Evolutionary conservation across 441 rosid species (phyloP).

Genomic region (Gossypium schwendimanii): DNA sequence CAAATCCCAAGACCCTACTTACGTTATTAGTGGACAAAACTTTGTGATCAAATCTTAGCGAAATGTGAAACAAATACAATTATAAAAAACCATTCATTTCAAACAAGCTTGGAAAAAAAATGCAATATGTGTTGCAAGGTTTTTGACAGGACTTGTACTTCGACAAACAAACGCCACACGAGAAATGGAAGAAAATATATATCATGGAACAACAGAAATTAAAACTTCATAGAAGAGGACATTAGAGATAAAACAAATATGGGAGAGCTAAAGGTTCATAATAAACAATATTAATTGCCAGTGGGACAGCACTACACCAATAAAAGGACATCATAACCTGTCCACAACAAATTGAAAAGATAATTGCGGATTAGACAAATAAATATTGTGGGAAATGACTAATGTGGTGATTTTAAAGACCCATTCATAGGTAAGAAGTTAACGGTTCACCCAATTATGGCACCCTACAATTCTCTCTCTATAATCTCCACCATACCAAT

Average conservation of each 20-base stretch:
- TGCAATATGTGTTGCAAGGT: neutral
- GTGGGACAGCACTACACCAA: neutral
- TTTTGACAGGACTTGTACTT: neutral
- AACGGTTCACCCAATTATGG: too few species aligned
- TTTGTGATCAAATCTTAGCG: neutral
- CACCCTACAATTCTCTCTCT: neutral
- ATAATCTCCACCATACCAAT: neutral
- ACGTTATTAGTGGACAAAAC: neutral
- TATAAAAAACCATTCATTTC: neutral
- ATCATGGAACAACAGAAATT: neutral
- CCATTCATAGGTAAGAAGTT: too few species aligned
- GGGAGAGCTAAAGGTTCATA: too few species aligned
- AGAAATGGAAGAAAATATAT: neutral
- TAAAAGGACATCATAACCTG: neutral
- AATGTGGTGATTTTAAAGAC: neutral
- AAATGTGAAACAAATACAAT: neutral
- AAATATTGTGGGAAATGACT: neutral
- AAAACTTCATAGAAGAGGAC: neutral
- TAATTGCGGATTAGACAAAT: neutral
- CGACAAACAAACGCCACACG: too few species aligned
- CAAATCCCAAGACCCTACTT: neutral
- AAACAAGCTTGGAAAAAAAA: too few species aligned
- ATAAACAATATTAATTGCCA: neutral
- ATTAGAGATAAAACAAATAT: neutral
- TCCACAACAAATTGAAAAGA: neutral